Percentiles rank a stretch among this genome's conserved stretches.
These are phyloP conservation scores for Daldinia childiae DNA, from an alignment of 495 filamentous ascomycete genomes.

Conservation along the genomic window DNA sequence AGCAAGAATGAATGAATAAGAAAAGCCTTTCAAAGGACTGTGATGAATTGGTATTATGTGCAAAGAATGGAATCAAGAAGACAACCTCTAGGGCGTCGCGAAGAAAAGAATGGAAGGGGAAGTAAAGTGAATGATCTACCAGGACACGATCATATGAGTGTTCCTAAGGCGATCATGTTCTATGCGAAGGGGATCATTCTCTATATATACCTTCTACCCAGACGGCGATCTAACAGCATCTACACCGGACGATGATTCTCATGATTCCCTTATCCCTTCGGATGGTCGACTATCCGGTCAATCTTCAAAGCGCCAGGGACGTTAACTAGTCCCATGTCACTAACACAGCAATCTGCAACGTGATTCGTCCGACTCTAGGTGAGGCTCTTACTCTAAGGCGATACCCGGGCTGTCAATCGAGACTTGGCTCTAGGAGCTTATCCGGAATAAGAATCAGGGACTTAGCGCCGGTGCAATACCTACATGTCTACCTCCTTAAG, in stretches of 20 bases:
- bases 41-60: conserved; percentile 22
- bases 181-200: conserved; percentile 28
- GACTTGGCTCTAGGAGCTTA: conserved; percentile 22
- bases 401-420: conserved; percentile 12
- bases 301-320: conserved; percentile 38
- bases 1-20: conserved; percentile 37
- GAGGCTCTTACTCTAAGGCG: conserved; percentile 26
- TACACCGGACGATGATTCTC: conserved; percentile 28
- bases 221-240: conserved; percentile 29
- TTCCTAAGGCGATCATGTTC: conserved; percentile 39
- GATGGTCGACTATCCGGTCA: conserved; percentile 37
- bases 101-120: conserved; percentile 35
- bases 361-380: conserved; percentile 28
- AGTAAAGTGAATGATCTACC: conserved; percentile 35
- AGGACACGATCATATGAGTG: conserved; percentile 34
- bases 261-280: conserved; percentile 25
- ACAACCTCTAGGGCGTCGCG: conserved; percentile 41
- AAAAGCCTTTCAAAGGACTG: conserved; percentile 48
- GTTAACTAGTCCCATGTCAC: conserved; percentile 6
- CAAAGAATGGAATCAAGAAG: conserved; percentile 34
- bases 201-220: conserved; percentile 32
- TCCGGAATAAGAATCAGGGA: conserved; percentile 14
- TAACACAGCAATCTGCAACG: conserved; percentile 2
- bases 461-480: not conserved
- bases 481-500: not conserved